phyloP scores from a whole-genome alignment of 345 rosid genomes.

The Litchi chinensis region DNA sequence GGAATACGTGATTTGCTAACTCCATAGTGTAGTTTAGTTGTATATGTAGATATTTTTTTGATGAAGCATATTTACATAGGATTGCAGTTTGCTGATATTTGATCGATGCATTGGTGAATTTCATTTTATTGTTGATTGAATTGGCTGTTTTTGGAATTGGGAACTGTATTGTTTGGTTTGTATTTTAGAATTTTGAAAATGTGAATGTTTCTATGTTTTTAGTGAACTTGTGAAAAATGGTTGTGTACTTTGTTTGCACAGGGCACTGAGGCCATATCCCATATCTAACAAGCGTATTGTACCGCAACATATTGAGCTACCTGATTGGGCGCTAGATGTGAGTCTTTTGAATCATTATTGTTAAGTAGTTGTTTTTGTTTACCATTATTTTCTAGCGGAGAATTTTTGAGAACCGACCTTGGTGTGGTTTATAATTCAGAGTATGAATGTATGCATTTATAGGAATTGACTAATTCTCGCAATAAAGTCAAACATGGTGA shows the following conservation, averaged over 20 bases:
- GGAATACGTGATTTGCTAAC: background rate
- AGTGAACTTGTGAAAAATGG: conserved; percentile 1
- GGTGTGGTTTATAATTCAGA: background rate
- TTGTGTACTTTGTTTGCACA: conserved; percentile 34
- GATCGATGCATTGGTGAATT: background rate
- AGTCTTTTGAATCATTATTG: conserved; percentile 32
- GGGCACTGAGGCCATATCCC: conserved; percentile 79
- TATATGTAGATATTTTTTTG: background rate
- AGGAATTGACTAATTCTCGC: background rate
- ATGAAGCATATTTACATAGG: background rate
- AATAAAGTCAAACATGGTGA: background rate
- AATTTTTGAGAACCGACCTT: background rate
- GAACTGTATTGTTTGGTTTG: background rate
- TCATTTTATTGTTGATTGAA: background rate
- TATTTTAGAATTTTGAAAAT: background rate
- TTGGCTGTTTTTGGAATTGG: background rate
- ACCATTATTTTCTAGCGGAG: background rate
- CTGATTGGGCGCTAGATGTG: conserved; percentile 96
- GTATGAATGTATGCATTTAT: background rate
- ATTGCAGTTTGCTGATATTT: background rate
- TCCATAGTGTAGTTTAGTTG: background rate
- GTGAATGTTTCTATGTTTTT: background rate
- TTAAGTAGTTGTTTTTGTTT: background rate
- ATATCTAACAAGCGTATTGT: conserved; percentile 62
- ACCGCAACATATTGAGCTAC: conserved; percentile 68